phyloP scores from a whole-genome alignment of 2,329 filamentous ascomycete species.

The Pyrenochaeta sp. region DNA sequence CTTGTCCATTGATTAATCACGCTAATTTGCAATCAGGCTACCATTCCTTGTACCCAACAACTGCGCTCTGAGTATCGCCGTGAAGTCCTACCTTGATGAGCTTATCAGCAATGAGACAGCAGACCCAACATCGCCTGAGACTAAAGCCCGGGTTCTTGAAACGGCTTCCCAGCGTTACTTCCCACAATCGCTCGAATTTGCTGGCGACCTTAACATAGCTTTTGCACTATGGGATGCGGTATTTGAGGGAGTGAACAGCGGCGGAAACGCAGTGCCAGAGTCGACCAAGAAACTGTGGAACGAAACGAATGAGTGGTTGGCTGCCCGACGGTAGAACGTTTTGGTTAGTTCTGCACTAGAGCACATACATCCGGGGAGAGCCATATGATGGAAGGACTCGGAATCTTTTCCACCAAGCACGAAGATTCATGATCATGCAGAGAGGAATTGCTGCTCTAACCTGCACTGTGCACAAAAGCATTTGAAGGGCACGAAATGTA shows the following conservation, averaged over 20 bases:
- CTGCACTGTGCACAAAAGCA: not conserved
- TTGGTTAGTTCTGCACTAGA: not conserved
- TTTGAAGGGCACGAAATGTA: not conserved
- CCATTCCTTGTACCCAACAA: constrained; percentile 75
- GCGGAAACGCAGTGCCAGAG: constrained; percentile 55
- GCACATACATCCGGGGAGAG: too few relatives aligned
- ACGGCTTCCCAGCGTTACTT: constrained; percentile 66
- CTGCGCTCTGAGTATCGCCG: constrained; percentile 77
- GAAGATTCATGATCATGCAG: too few relatives aligned
- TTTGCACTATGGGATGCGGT: constrained; percentile 72
- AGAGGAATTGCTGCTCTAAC: too few relatives aligned
- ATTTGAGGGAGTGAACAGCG: constrained; percentile 64
- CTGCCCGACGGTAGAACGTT: constrained; percentile 33
- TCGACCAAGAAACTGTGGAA: constrained; percentile 62
- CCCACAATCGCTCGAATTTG: constrained; percentile 65
- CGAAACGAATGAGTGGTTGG: constrained; percentile 67
- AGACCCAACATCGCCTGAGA: constrained; percentile 60
- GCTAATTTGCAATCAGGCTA: constrained; percentile 49
- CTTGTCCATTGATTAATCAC: constrained; percentile 25
- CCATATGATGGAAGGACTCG: too few relatives aligned
- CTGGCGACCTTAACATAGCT: constrained; percentile 64
- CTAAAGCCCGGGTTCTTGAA: constrained; percentile 59
- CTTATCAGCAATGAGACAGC: constrained; percentile 63
- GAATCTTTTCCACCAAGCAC: not conserved
- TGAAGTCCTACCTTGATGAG: constrained; percentile 81